Evolutionary conservation across 495 filamentous ascomycete species (phyloP).

Genomic region (Cairneyella variabilis): DNA sequence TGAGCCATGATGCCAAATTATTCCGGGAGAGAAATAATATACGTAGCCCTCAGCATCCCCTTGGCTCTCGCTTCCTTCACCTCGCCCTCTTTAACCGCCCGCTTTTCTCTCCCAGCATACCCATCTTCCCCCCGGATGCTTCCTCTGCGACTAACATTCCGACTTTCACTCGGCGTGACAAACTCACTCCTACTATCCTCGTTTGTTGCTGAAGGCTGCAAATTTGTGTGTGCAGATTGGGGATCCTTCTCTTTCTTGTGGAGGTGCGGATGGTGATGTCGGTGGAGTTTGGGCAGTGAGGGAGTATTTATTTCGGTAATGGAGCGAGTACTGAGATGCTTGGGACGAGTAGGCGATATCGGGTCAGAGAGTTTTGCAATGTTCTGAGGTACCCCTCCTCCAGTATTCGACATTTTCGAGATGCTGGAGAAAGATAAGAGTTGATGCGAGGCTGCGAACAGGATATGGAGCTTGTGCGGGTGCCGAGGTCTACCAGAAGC

Average conservation of each 20-base stretch:
- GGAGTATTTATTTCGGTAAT: slow-evolving; percentile 47
- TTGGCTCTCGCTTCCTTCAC: slow-evolving; percentile 38
- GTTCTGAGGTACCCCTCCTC: neutral
- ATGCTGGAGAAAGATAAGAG: slow-evolving; percentile 4
- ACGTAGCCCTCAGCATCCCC: slow-evolving; percentile 39
- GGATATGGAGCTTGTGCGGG: slow-evolving; percentile 13
- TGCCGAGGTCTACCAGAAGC: slow-evolving; percentile 16
- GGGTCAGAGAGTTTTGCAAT: slow-evolving; percentile 15
- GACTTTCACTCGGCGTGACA: slow-evolving; percentile 38
- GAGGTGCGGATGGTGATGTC: slow-evolving; percentile 37
- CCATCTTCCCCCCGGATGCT: slow-evolving; percentile 36
- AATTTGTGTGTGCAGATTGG: slow-evolving; percentile 26
- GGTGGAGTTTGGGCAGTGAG: slow-evolving; percentile 31
- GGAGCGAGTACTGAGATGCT: slow-evolving; percentile 45
- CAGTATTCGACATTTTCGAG: neutral
- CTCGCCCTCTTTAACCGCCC: slow-evolving; percentile 30
- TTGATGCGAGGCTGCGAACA: neutral
- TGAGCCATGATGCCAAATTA: neutral
- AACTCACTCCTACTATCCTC: slow-evolving; percentile 31
- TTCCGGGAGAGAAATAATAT: slow-evolving; percentile 16
- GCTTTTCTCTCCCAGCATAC: slow-evolving; percentile 15
- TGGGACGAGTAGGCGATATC: slow-evolving; percentile 36
- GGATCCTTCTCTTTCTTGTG: slow-evolving; percentile 33
- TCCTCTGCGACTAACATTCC: slow-evolving; percentile 36
- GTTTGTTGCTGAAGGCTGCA: slow-evolving; percentile 15